phyloP scores from a whole-genome alignment of 306 rosid genomes.

The Adenanthera pavonina region DNA sequence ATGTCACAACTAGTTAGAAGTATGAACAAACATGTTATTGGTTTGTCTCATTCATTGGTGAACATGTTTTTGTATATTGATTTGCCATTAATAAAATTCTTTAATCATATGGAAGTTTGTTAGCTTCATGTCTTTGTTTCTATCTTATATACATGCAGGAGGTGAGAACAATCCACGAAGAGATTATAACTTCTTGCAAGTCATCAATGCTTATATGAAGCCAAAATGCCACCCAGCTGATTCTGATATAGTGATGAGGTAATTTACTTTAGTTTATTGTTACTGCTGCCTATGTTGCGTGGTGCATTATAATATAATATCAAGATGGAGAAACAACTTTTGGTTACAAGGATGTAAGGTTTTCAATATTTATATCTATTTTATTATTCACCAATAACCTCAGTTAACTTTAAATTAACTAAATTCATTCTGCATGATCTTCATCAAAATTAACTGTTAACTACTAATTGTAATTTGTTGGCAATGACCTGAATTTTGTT shows the following conservation, averaged over 20 bases:
- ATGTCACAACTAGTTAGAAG: not conserved
- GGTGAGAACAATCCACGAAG: slow-evolving; percentile 30
- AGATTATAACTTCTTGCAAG: slow-evolving; percentile 51
- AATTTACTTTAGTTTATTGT: slow-evolving; percentile 36
- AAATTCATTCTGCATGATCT: not conserved
- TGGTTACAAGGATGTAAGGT: not conserved
- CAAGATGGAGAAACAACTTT: slow-evolving; percentile 2
- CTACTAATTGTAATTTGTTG: not conserved
- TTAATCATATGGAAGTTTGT: slow-evolving; percentile 7
- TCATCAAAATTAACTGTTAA: not conserved
- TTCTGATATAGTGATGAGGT: slow-evolving; percentile 69
- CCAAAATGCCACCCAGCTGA: slow-evolving; percentile 80
- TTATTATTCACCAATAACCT: not conserved
- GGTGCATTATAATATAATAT: slow-evolving; percentile 25
- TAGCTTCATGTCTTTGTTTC: slow-evolving; percentile 23
- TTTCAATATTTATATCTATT: not conserved
- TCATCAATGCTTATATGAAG: slow-evolving; percentile 72
- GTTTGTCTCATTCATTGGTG: not conserved
- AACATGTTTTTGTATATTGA: not conserved
- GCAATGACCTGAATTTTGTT: not conserved
- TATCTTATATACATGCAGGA: slow-evolving; percentile 52
- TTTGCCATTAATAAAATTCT: not conserved
- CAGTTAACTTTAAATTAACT: not conserved
- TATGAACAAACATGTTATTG: not conserved
- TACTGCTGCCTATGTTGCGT: slow-evolving; percentile 26